phyloP scores from a whole-genome alignment of 768 basidiomycete genomes.

The Harrya chromipes region DNA sequence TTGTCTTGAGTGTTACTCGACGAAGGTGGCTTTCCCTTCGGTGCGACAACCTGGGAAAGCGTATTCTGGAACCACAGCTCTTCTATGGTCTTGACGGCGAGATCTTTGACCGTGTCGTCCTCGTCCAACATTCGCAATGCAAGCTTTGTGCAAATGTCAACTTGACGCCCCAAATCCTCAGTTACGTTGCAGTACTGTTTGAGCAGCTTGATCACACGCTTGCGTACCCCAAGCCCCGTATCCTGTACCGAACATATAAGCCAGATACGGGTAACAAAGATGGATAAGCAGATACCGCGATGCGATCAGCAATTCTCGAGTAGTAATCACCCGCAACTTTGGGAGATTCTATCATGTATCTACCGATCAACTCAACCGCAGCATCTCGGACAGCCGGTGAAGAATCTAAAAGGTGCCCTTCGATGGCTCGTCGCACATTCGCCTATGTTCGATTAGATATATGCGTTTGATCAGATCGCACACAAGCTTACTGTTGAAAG shows the following conservation, averaged over 20 bases:
- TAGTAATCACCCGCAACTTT: conserved; percentile 91
- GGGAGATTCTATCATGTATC: conserved; percentile 88
- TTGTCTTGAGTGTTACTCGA: conserved; percentile 45
- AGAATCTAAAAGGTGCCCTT: conserved; percentile 84
- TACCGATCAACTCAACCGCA: conserved; percentile 96
- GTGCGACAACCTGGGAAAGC: conserved; percentile 28
- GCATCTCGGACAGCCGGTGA: conserved; percentile 96
- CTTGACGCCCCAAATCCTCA: conserved; percentile 53
- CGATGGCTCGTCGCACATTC: conserved; percentile 82
- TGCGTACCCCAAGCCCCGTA: conserved; percentile 89
- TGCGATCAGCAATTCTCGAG: conserved; percentile 80
- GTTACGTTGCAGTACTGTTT: conserved; percentile 75
- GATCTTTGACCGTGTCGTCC: conserved; percentile 92
- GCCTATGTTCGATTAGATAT: conserved; percentile 38
- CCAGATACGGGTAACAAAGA: neutral
- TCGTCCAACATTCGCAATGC: conserved; percentile 87
- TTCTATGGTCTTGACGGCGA: conserved; percentile 85
- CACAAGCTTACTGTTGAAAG: conserved; percentile 59
- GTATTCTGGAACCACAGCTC: conserved; percentile 80
- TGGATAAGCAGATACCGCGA: conserved; percentile 60
- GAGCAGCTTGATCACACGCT: conserved; percentile 93
- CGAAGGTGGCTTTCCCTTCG: conserved; percentile 37
- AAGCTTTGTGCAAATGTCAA: conserved; percentile 80
- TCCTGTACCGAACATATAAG: conserved; percentile 52
- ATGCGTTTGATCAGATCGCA: neutral